Evolutionary conservation across 805 yeast species (phyloP).

Genomic region (Sungouiella thailandica): DNA sequence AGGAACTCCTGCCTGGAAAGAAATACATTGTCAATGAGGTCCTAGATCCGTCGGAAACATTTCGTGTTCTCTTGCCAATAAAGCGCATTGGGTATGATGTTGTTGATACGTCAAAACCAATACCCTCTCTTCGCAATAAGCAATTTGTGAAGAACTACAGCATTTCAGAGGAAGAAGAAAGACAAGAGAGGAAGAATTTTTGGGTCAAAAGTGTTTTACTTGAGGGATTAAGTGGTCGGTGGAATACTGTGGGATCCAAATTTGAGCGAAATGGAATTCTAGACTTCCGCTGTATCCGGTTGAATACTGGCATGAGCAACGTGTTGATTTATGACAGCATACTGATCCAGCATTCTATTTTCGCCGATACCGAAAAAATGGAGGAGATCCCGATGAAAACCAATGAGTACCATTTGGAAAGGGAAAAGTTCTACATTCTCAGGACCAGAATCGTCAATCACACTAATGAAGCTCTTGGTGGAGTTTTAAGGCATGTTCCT

Average conservation of each 20-base stretch:
- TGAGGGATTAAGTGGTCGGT: slow-evolving; percentile 53
- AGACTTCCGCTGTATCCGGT: slow-evolving; percentile 61
- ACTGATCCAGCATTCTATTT: slow-evolving; percentile 31
- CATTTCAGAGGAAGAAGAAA: slow-evolving; percentile 51
- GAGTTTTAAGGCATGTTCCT: slow-evolving; percentile 61
- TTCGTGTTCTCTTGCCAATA: slow-evolving; percentile 69
- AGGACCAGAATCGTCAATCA: slow-evolving; percentile 47
- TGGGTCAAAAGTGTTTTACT: slow-evolving; percentile 77
- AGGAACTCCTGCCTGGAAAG: slow-evolving; percentile 21
- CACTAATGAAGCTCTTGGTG: slow-evolving; percentile 37
- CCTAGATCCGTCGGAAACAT: slow-evolving; percentile 25
- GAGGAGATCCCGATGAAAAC: slow-evolving; percentile 10
- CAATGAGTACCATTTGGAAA: slow-evolving; percentile 4
- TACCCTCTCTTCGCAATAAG: slow-evolving; percentile 67
- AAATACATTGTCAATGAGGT: slow-evolving; percentile 14
- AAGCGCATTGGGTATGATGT: slow-evolving; percentile 44
- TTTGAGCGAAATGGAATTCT: slow-evolving; percentile 47
- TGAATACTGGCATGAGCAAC: slow-evolving; percentile 57
- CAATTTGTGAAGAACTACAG: slow-evolving; percentile 63
- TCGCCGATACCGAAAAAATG: slow-evolving; percentile 9
- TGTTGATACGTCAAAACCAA: slow-evolving; percentile 42
- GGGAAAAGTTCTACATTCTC: slow-evolving; percentile 51
- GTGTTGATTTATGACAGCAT: slow-evolving; percentile 48
- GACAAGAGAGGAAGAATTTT: slow-evolving; percentile 56
- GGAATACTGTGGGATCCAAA: slow-evolving; percentile 42